Evolutionary conservation across 805 yeast genomes (phyloP).

Genomic region (Peterozyma toletana): DNA sequence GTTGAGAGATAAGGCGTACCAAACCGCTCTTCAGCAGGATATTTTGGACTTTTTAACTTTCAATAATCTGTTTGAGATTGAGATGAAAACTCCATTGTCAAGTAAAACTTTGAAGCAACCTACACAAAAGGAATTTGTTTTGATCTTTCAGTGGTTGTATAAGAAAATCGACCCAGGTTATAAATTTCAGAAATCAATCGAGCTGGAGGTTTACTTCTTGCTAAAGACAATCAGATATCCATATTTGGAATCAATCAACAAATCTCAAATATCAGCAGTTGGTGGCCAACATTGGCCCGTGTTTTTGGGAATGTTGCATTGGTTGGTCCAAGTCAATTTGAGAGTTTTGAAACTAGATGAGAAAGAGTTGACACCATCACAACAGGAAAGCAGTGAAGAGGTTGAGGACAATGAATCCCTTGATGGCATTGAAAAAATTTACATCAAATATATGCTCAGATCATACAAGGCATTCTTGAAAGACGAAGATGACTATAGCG

Average conservation of each 20-base stretch:
- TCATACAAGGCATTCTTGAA: conserved; percentile 63
- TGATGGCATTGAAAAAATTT: conserved; percentile 24
- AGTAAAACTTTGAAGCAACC: conserved; percentile 63
- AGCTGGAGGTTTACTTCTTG: conserved; percentile 65
- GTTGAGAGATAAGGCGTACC: conserved; percentile 64
- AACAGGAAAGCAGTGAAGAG: conserved; percentile 9
- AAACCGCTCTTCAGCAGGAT: conserved; percentile 56
- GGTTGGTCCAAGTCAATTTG: conserved; percentile 60
- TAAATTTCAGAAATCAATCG: conserved; percentile 59
- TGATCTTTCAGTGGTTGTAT: conserved; percentile 76
- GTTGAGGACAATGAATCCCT: conserved; percentile 10
- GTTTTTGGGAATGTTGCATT: conserved; percentile 74
- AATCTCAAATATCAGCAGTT: conserved; percentile 83
- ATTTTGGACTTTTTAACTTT: conserved; percentile 52
- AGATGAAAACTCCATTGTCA: conserved; percentile 64
- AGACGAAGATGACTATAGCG: conserved; percentile 55
- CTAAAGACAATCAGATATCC: conserved; percentile 70
- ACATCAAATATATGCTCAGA: conserved; percentile 53
- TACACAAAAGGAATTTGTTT: conserved; percentile 78
- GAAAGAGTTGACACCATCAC: conserved; percentile 12
- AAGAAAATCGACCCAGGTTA: conserved; percentile 74
- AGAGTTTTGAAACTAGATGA: conserved; percentile 32
- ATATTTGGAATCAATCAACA: conserved; percentile 69
- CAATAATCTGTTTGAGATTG: conserved; percentile 62
- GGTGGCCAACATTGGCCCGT: conserved; percentile 88